phyloP scores from a whole-genome alignment of 140 eudicot genomes.

The Stevia rebaudiana region DNA sequence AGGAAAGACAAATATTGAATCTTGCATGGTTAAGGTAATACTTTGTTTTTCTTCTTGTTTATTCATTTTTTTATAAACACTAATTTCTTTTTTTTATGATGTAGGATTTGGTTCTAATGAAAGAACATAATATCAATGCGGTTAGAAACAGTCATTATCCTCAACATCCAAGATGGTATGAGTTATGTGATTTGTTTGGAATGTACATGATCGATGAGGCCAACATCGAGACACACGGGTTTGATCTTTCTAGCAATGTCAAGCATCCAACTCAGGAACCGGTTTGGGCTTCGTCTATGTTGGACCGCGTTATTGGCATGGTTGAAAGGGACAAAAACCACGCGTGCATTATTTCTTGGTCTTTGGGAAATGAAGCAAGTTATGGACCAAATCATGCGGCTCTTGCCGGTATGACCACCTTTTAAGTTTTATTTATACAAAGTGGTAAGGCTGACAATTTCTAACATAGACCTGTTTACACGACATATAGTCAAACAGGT shows the following conservation, averaged over 20 bases:
- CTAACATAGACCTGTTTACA: too few species aligned
- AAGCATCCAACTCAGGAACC: conserved; percentile 93
- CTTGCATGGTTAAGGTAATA: conserved; percentile 97
- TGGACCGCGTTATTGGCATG: conserved; percentile 96
- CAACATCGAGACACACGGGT: conserved; percentile 96
- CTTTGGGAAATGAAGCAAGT: conserved; percentile 90
- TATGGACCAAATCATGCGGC: conserved; percentile 96
- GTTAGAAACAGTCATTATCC: conserved; percentile 99
- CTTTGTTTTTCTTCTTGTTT: conserved; percentile 14
- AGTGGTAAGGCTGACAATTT: neutral
- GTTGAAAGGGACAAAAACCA: conserved; percentile 98
- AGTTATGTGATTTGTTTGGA: conserved; percentile 92
- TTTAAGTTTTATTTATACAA: conserved; percentile 4
- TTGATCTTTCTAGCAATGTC: conserved; percentile 53
- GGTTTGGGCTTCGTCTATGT: conserved; percentile 77
- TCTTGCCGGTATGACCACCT: conserved; percentile 54
- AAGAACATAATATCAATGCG: conserved; percentile 88
- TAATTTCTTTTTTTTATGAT: neutral
- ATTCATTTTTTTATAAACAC: neutral
- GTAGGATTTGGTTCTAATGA: conserved; percentile 91
- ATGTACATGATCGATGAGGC: conserved; percentile 99
- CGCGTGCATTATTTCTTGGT: conserved; percentile 89
- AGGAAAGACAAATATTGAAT: conserved; percentile 87
- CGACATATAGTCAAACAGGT: too few species aligned
- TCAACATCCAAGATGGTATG: conserved; percentile 96